A percentile compares a stretch with the other conserved stretches of the same genome.
Evolutionary conservation across 2,329 filamentous ascomycete species (phyloP).

Genomic region (Hortaea sp.): DNA sequence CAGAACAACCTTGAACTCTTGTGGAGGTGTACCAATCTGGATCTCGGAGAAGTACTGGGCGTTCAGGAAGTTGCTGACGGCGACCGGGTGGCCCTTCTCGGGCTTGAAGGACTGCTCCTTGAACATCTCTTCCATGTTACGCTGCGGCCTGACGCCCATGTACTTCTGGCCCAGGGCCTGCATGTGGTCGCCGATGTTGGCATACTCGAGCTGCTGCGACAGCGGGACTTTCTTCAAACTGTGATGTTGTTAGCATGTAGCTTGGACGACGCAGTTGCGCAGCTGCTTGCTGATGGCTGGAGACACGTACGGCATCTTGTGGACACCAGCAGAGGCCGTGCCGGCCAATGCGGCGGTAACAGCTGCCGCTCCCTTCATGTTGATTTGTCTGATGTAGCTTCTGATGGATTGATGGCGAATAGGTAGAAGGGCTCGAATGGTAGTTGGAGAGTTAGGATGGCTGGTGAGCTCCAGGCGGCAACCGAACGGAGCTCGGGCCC

Average conservation of each 20-base stretch:
- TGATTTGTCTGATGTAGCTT: slow-evolving; percentile 2
- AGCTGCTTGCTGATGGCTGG: background rate
- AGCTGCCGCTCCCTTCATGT: slow-evolving; percentile 78
- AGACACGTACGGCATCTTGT: slow-evolving; percentile 8
- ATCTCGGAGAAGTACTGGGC: slow-evolving; percentile 99
- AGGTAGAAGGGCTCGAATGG: background rate
- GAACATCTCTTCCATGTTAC: slow-evolving; percentile 68
- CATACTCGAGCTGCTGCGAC: slow-evolving; percentile 75
- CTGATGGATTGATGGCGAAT: background rate
- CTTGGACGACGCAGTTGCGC: background rate
- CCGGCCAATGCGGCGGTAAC: slow-evolving; percentile 68
- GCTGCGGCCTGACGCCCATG: slow-evolving; percentile 67
- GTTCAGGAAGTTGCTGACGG: slow-evolving; percentile 95
- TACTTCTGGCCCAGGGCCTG: slow-evolving; percentile 89
- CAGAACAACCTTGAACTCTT: slow-evolving; percentile 95
- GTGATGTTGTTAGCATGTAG: background rate
- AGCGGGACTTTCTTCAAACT: slow-evolving; percentile 85
- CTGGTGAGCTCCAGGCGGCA: background rate
- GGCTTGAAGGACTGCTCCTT: slow-evolving; percentile 58
- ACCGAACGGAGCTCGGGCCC: background rate
- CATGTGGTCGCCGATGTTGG: slow-evolving; percentile 72
- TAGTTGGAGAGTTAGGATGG: background rate
- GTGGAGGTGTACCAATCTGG: slow-evolving; percentile 78
- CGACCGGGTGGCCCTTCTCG: slow-evolving; percentile 65
- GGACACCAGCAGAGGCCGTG: slow-evolving; percentile 4